A percentile compares a stretch with the other conserved stretches of the same genome.
These are phyloP conservation scores for Fusarium sp. DNA, from an alignment of 2,329 filamentous ascomycete species.

Conservation along the genomic window DNA sequence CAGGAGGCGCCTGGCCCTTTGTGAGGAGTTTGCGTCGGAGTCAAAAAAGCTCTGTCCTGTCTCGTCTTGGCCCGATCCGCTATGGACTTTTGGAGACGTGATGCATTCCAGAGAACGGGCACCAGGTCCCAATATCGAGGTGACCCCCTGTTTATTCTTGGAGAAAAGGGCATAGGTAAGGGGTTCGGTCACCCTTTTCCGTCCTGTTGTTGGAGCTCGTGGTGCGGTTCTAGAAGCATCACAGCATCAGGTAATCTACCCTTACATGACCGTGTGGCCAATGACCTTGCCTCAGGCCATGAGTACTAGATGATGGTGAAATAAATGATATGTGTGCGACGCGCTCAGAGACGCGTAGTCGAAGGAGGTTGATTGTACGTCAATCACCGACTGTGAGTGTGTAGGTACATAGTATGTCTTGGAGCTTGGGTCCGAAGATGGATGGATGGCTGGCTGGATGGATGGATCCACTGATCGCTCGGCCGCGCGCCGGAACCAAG, in stretches of 20 bases:
- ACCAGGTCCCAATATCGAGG: slow-evolving; percentile 8
- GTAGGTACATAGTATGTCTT: not conserved
- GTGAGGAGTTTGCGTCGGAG: slow-evolving; percentile 6
- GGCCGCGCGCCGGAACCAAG: slow-evolving; percentile 23
- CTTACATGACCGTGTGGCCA: slow-evolving; percentile 32
- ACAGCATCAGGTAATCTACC: slow-evolving; percentile 37
- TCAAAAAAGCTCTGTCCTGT: slow-evolving; percentile 25
- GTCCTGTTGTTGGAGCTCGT: slow-evolving; percentile 28
- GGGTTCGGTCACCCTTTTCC: slow-evolving; percentile 2
- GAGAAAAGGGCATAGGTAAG: slow-evolving; percentile 3
- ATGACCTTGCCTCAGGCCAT: slow-evolving; percentile 21
- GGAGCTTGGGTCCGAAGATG: not conserved
- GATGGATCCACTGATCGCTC: slow-evolving; percentile 37
- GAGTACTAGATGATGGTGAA: slow-evolving; percentile 21
- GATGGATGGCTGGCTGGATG: slow-evolving; percentile 13
- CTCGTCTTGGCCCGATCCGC: slow-evolving; percentile 22
- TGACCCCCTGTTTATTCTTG: slow-evolving; percentile 30
- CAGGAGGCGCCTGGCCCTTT: slow-evolving; percentile 34
- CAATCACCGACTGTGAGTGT: slow-evolving; percentile 11
- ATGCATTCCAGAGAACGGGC: slow-evolving; percentile 31
- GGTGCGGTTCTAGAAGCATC: slow-evolving; percentile 35
- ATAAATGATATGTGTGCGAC: slow-evolving; percentile 21
- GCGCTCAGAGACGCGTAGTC: slow-evolving; percentile 27
- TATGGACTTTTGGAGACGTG: slow-evolving; percentile 16
- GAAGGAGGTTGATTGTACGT: slow-evolving; percentile 10